A percentile compares a stretch with the other conserved stretches of the same genome.
Conservation (phyloP, 1,284 basidiomycete species). For the Ganoderma lucidum region DNA sequence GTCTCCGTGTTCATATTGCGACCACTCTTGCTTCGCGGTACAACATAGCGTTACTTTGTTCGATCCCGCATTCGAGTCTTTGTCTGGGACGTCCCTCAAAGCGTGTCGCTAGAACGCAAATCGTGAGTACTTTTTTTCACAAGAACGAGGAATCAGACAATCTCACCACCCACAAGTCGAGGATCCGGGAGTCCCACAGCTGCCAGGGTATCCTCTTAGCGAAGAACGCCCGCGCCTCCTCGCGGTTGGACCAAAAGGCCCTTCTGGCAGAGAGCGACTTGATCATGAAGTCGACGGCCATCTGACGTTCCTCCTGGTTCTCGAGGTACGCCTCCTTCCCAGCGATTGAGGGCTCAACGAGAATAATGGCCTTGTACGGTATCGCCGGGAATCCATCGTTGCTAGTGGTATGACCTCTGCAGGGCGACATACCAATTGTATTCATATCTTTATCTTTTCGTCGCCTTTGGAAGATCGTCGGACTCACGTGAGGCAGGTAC, state of each 20-base stretch:
- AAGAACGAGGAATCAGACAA: neutral
- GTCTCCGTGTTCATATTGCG: constrained; percentile 10
- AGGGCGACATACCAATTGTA: too few relatives aligned
- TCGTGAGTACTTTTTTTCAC: neutral
- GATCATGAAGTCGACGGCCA: constrained; percentile 11
- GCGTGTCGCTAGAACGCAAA: constrained; percentile 4
- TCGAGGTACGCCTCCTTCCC: constrained; percentile 6
- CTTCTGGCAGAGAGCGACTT: constrained; percentile 23
- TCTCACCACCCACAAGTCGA: constrained; percentile 23
- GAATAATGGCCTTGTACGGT: constrained; percentile 18
- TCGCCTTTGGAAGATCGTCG: neutral
- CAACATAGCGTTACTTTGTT: constrained; percentile 14
- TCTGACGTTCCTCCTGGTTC: constrained; percentile 10
- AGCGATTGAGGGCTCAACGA: constrained; percentile 23
- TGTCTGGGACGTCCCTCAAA: constrained; percentile 10
- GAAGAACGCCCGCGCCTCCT: constrained; percentile 24
- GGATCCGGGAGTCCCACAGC: constrained; percentile 24
- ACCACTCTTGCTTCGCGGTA: constrained; percentile 13
- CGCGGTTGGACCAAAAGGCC: constrained; percentile 19
- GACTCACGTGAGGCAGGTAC: constrained; percentile 34
- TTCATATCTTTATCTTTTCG: neutral
- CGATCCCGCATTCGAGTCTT: constrained; percentile 1
- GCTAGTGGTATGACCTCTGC: constrained; percentile 2
- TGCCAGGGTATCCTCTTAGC: constrained; percentile 26
- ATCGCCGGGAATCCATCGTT: constrained; percentile 3